phyloP scores from a whole-genome alignment of 176 grass and related monocot species.

The Oryza meridionalis region DNA sequence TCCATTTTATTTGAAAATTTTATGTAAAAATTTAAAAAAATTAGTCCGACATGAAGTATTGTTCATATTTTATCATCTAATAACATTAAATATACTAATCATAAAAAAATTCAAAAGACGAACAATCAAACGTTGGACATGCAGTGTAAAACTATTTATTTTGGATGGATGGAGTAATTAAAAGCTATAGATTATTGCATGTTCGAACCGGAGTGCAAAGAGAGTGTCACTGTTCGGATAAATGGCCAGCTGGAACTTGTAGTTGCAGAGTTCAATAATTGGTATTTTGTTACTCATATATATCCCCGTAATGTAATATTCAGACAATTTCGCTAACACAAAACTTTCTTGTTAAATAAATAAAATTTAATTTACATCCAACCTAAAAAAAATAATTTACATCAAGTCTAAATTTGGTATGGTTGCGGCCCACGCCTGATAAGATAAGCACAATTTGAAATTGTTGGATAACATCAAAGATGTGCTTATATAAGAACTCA shows the following conservation, averaged over 20 bases:
- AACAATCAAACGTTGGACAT: too few relatives aligned
- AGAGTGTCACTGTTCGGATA: background rate
- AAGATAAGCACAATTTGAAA: background rate
- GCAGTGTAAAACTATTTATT: too few relatives aligned
- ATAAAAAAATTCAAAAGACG: too few relatives aligned
- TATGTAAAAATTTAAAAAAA: too few relatives aligned
- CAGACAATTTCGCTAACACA: background rate
- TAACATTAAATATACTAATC: too few relatives aligned
- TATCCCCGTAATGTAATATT: background rate
- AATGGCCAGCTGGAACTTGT: background rate
- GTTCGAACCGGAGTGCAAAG: background rate
- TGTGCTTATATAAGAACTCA: slow-evolving; percentile 17
- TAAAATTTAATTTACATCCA: background rate
- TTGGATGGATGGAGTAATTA: background rate
- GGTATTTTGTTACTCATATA: background rate
- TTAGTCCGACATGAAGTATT: too few relatives aligned
- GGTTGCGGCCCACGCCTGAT: background rate
- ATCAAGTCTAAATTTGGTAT: background rate
- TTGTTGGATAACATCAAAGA: too few relatives aligned
- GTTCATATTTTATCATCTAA: too few relatives aligned
- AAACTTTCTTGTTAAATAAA: background rate
- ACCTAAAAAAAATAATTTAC: background rate
- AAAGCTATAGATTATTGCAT: background rate
- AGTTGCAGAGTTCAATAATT: background rate
- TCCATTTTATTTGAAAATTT: too few relatives aligned